phyloP scores from a whole-genome alignment of 768 basidiomycete species.

The Candolleomyces eurysporus region DNA sequence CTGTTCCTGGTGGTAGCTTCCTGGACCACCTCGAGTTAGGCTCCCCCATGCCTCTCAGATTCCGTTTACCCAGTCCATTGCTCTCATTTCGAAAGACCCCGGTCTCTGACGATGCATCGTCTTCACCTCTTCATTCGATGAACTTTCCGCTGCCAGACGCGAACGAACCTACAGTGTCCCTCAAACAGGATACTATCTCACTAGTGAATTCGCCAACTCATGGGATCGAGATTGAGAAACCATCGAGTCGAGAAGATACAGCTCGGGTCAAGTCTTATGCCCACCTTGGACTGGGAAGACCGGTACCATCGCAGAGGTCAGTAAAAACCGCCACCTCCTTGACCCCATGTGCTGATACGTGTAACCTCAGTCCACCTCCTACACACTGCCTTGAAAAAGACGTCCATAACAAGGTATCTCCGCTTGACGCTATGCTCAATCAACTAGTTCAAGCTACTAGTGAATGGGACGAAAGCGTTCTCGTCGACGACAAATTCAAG shows the following conservation, averaged over 20 bases:
- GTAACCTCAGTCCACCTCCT: not conserved
- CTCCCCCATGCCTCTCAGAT: slow-evolving; percentile 4
- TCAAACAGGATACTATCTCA: too few species aligned
- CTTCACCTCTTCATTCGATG: not conserved
- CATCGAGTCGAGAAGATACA: not conserved
- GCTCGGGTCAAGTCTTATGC: not conserved
- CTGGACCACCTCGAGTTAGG: not conserved
- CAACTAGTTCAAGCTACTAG: slow-evolving; percentile 50
- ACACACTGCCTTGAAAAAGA: not conserved
- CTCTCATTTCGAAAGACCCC: not conserved
- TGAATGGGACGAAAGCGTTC: slow-evolving; percentile 49
- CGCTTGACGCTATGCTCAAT: slow-evolving; percentile 39
- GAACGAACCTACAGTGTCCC: too few species aligned
- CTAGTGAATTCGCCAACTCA: too few species aligned
- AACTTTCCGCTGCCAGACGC: too few species aligned
- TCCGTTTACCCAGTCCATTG: not conserved
- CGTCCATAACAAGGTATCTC: not conserved
- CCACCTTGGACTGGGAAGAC: not conserved
- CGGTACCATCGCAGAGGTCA: slow-evolving; percentile 4
- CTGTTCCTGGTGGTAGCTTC: not conserved
- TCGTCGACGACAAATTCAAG: slow-evolving; percentile 47
- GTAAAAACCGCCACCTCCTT: not conserved
- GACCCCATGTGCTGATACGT: too few species aligned
- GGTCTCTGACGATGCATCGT: not conserved
- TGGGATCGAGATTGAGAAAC: not conserved